Evolutionary conservation across 2,329 filamentous ascomycete species (phyloP).

Genomic region (Fusarium armeniacum): DNA sequence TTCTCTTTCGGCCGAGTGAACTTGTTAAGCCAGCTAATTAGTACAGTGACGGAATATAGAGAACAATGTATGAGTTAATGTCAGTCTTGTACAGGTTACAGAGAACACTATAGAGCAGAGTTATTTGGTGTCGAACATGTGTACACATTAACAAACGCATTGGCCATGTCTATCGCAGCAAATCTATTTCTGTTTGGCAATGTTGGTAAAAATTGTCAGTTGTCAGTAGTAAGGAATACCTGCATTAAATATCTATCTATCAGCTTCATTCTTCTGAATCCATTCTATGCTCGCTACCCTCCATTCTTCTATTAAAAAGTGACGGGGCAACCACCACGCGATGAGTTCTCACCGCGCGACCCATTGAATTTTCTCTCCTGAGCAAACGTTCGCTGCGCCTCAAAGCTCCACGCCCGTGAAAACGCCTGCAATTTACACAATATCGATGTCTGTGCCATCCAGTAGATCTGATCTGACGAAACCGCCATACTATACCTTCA

Average conservation of each 20-base stretch:
- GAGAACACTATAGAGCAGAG: not conserved
- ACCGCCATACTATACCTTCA: slow-evolving; percentile 4
- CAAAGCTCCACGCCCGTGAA: slow-evolving; percentile 1
- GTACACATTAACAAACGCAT: not conserved
- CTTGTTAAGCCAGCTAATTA: too few relatives aligned
- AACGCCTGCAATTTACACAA: slow-evolving; percentile 23
- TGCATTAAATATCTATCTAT: not conserved
- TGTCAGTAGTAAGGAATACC: not conserved
- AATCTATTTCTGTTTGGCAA: not conserved
- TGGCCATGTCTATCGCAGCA: not conserved
- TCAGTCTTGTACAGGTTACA: not conserved
- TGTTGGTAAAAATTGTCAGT: not conserved
- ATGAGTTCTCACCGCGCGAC: not conserved
- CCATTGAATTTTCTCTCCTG: slow-evolving; percentile 7
- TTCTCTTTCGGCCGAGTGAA: not conserved
- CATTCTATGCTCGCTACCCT: not conserved
- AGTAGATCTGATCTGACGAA: slow-evolving; percentile 5
- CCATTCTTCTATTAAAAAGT: not conserved
- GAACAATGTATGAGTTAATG: not conserved
- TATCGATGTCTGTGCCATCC: slow-evolving; percentile 24
- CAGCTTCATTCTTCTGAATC: not conserved
- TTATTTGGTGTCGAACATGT: not conserved
- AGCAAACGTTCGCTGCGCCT: slow-evolving; percentile 1
- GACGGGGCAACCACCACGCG: not conserved
- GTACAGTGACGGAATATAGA: not conserved